Evolutionary conservation across 1,284 basidiomycete species (phyloP).

Genomic region (Ustilago curta): DNA sequence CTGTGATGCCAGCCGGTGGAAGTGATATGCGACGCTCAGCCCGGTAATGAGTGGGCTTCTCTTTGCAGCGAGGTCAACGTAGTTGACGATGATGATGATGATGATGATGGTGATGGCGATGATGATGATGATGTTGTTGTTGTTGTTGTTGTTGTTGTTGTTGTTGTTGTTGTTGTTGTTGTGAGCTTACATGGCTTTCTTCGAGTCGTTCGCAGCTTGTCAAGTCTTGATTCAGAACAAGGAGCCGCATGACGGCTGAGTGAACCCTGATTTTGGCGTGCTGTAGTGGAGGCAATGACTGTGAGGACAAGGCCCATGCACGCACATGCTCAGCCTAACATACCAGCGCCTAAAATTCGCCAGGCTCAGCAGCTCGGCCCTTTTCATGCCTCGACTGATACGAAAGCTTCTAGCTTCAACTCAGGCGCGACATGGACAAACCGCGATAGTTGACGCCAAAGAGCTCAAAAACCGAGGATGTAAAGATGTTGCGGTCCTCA

Average conservation of each 20-base stretch:
- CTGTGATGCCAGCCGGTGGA: conserved; percentile 1
- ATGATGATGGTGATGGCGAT: too few species aligned
- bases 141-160: too few species aligned
- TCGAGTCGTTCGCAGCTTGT: not conserved
- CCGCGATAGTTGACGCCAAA: too few species aligned
- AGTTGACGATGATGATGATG: not conserved
- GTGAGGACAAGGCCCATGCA: not conserved
- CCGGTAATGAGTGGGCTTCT: not conserved
- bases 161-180: too few species aligned
- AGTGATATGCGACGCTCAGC: not conserved
- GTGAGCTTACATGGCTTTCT: not conserved
- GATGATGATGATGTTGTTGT: not conserved
- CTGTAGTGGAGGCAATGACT: conserved; percentile 1
- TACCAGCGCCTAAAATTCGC: too few species aligned
- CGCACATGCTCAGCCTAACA: not conserved
- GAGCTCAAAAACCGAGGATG: not conserved
- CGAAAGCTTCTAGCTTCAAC: too few species aligned
- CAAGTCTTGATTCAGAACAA: too few species aligned
- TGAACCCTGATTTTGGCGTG: conserved; percentile 1
- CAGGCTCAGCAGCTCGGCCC: too few species aligned
- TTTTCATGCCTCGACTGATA: too few species aligned
- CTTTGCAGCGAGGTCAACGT: too few species aligned
- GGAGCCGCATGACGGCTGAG: too few species aligned
- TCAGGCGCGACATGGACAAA: not conserved
- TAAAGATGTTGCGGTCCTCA: not conserved